Conservation (phyloP, 1,284 basidiomycete genomes). For the Leccinum subrobustum region DNA sequence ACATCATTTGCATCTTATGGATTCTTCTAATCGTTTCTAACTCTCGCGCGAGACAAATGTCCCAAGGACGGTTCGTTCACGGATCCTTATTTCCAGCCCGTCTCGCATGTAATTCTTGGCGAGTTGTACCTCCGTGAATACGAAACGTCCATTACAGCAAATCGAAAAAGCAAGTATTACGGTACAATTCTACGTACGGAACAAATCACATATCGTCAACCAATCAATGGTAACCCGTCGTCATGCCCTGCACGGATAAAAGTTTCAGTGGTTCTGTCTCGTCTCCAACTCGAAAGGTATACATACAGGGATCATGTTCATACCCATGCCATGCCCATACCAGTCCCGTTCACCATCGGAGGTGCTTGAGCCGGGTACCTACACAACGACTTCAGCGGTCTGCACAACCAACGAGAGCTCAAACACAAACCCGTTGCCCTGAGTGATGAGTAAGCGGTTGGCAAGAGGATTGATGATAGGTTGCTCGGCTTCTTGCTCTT, state of each 20-base stretch:
- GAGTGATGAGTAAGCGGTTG: slow-evolving; percentile 61
- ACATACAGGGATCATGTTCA: slow-evolving; percentile 45
- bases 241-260: slow-evolving; percentile 26
- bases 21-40: slow-evolving; percentile 23
- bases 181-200: slow-evolving; percentile 21
- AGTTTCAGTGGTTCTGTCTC: slow-evolving; percentile 12
- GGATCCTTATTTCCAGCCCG: background rate
- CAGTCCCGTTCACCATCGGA: slow-evolving; percentile 44
- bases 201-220: slow-evolving; percentile 1
- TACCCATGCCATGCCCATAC: slow-evolving; percentile 22
- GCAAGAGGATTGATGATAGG: slow-evolving; percentile 78
- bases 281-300: background rate
- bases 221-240: slow-evolving; percentile 34
- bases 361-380: slow-evolving; percentile 45
- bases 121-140: background rate
- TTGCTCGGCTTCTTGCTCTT: slow-evolving; percentile 77
- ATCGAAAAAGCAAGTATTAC: slow-evolving; percentile 22
- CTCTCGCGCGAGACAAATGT: slow-evolving; percentile 1
- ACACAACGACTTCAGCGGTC: slow-evolving; percentile 3
- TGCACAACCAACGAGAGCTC: background rate
- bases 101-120: slow-evolving; percentile 21
- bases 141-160: slow-evolving; percentile 28
- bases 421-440: slow-evolving; percentile 57
- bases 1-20: slow-evolving; percentile 19
- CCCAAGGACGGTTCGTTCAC: background rate